Conservation (phyloP, 345 rosid genomes). For the Leavenworthia alabamica region DNA sequence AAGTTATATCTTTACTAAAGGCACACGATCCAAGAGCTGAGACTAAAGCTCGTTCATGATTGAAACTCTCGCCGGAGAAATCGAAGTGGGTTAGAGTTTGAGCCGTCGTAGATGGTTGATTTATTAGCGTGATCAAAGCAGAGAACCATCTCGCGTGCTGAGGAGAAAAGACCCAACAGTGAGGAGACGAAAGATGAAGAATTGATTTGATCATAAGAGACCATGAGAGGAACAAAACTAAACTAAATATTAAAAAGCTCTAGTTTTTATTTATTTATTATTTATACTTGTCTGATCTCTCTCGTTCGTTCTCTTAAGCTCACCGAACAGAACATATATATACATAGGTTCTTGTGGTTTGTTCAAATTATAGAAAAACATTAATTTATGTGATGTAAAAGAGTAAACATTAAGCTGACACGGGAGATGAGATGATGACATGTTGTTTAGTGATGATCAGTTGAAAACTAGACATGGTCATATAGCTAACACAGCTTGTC, state of each 20-base stretch:
- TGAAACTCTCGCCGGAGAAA: background rate
- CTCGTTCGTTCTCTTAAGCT: background rate
- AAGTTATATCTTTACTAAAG: slow-evolving; percentile 27
- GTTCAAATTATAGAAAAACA: background rate
- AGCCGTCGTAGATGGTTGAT: background rate
- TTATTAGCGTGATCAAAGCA: slow-evolving; percentile 1
- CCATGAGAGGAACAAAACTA: slow-evolving; percentile 22
- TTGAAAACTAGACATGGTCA: too few species aligned
- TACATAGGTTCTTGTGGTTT: background rate
- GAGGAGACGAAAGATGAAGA: slow-evolving; percentile 26
- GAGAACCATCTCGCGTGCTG: slow-evolving; percentile 38
- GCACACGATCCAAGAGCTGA: slow-evolving; percentile 58
- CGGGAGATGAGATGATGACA: too few species aligned
- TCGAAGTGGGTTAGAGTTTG: slow-evolving; percentile 16
- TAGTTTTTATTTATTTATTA: background rate
- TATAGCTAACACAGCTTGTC: too few species aligned
- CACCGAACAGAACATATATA: background rate
- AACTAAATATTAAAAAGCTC: background rate
- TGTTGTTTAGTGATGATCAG: too few species aligned
- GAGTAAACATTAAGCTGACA: too few species aligned
- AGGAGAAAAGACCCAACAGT: slow-evolving; percentile 8
- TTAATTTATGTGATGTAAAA: background rate
- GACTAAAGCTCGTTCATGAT: slow-evolving; percentile 41
- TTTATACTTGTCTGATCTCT: background rate
- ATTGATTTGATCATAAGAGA: slow-evolving; percentile 41